Conservation (phyloP, 2,329 filamentous ascomycete genomes). For the Sclerotiophoma versabilis region DNA sequence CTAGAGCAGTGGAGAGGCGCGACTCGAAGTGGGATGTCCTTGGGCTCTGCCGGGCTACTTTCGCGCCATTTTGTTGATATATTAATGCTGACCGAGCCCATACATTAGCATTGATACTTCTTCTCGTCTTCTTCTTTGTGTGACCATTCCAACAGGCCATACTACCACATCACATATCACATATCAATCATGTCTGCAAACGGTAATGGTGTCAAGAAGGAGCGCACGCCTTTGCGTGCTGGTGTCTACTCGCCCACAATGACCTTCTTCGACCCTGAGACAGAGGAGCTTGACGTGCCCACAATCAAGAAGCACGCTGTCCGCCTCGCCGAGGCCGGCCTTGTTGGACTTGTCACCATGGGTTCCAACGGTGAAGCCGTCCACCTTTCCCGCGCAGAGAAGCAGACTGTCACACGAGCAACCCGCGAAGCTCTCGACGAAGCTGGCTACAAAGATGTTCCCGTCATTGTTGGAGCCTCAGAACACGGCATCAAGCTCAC, state of each 20-base stretch:
- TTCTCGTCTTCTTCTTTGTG: constrained; percentile 24
- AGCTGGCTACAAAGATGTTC: constrained; percentile 76
- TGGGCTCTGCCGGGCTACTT: constrained; percentile 43
- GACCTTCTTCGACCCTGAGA: constrained; percentile 86
- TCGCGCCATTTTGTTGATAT: constrained; percentile 45
- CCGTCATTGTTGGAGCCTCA: constrained; percentile 82
- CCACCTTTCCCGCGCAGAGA: constrained; percentile 81
- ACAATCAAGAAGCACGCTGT: constrained; percentile 82
- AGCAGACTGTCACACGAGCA: constrained; percentile 74
- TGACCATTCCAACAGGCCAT: constrained; percentile 12
- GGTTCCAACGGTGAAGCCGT: constrained; percentile 91
- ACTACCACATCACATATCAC: constrained; percentile 11
- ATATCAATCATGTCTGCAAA: constrained; percentile 37
- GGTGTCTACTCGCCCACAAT: constrained; percentile 89
- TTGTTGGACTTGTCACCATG: constrained; percentile 84
- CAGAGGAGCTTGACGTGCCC: constrained; percentile 83
- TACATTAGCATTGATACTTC: constrained; percentile 21
- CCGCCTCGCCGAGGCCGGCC: constrained; percentile 76
- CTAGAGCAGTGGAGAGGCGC: constrained; percentile 30
- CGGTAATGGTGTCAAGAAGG: constrained; percentile 47
- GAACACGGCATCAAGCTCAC: constrained; percentile 83
- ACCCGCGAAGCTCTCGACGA: constrained; percentile 83
- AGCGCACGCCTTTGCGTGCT: constrained; percentile 70
- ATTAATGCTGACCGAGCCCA: constrained; percentile 49
- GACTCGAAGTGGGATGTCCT: constrained; percentile 40